Base-by-base conservation (phyloP, 2,329 filamentous ascomycete species). In the Fusarium hostae region DNA sequence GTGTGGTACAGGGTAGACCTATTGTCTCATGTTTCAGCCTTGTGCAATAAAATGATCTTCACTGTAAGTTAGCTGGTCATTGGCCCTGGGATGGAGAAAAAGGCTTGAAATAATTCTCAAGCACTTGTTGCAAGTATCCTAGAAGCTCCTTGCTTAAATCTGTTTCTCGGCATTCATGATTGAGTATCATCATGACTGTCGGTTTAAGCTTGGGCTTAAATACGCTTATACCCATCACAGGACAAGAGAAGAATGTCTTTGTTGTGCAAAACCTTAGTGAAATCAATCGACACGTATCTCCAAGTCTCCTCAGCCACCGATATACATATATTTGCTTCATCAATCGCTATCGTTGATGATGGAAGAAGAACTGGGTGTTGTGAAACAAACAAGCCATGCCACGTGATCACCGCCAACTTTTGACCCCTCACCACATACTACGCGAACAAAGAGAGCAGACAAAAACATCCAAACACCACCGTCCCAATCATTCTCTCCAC, bases 401-500 rank as follows among this genome's bases (percentile, higher is more conserved):
- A 76, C 74, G 74, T 76, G 74, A 76, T 67, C 62, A 63, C 44
- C 57, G 24, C 62, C 44, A 73, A 69, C 71, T 68, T 66, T 52
- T 71, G 68, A 66, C 70, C 70, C 70, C 67, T 69, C 72, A 59
- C 59, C 59, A 63, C 44, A 43, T 61, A 45, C 50, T 44, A 13
- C 57, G 56, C 48, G 52, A 55, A 48, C 39, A 51, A 58, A 34
- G 54, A 55, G 57, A 72, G 73, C 73, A 75, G 78, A 79, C 78
- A 79, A 79, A 79, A 79, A 79, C 74, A 79, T 65, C 52, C 77
- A 77, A 70, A 75, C 78, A 79, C 76, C 65, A 72, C 63, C 72
- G 72, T 72, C 64, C 63, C 50, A 68, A 57, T 60, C 66, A 71
- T 76, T 77, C 68, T 74, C 61, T 72, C 74, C 74, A 72, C 67